Evolutionary conservation across 441 rosid species (phyloP), one percentile per base, ranked within the genome.

Genomic region (Mallotus repandus): DNA sequence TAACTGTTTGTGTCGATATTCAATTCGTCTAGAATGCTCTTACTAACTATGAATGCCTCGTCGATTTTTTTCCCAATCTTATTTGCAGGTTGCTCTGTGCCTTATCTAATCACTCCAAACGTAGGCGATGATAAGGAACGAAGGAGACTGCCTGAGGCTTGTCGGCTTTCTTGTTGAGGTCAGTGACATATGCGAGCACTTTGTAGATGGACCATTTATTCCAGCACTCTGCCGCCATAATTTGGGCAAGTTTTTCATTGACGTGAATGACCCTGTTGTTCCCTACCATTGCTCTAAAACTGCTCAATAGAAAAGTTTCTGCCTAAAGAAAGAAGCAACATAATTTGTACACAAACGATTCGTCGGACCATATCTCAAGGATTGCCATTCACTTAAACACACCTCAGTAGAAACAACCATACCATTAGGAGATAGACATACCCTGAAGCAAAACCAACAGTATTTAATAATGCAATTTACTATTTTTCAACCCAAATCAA

Each of bases 1-100:
- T 90, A 12, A 77, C 73, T 54, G 97, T 95, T 13, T 75, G 81
- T 70, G 89, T 97, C 0, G 91, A 89, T 73, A 70, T 87, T 55
- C 83, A 85, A 65, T 89, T 94, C 1, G 91, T 95, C 0, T 96
- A 98, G 99, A 83, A 78, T 73, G 90, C 89, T 75, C 92, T 96
- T 62, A 96, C 98, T 9, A 98, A 96, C 81, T 96, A 96, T 50
- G 98, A 96, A 62, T 92, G 91, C 19, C 94, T 96, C 71, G 98
- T 98, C 61, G 98, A 93, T 84, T 93, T 87, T 66, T 84, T 96
- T 66, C 99, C 99, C 14, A 93, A 93, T 84, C 97, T 96, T 59
- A 81, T 88, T 83, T 88, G 78, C 86, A 92, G 99, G 99, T 91
- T 21, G 12, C 14, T 12, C n/a, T n/a, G n/a, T n/a, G n/a, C n/a